phyloP scores from a whole-genome alignment of 1,139 yeast species.

The Kodamaea sp. region DNA sequence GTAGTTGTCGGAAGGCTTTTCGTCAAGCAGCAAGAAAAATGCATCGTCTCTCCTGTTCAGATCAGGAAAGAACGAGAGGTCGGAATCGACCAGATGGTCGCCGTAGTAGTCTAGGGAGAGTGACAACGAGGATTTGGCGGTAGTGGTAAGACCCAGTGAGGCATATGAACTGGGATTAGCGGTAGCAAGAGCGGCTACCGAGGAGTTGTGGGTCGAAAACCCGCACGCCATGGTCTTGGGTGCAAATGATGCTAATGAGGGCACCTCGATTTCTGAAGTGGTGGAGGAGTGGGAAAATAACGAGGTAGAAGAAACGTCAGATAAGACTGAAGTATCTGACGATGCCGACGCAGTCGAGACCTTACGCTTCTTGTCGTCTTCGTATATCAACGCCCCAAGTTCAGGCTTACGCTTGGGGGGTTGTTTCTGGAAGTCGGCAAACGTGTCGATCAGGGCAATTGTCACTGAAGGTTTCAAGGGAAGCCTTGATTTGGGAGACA shows the following conservation, averaged over 20 bases:
- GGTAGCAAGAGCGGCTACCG: background rate
- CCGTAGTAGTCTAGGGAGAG: slow-evolving; percentile 1
- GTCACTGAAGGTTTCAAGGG: slow-evolving; percentile 28
- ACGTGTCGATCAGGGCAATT: slow-evolving; percentile 25
- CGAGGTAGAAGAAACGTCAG: slow-evolving; percentile 1
- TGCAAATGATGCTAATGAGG: background rate
- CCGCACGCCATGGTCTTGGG: background rate
- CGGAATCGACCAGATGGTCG: slow-evolving; percentile 2
- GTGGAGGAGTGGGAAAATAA: background rate
- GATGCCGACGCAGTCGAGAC: slow-evolving; percentile 6
- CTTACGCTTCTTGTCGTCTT: slow-evolving; percentile 7
- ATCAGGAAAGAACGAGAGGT: slow-evolving; percentile 1
- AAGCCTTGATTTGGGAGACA: slow-evolving; percentile 6
- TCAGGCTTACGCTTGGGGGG: slow-evolving; percentile 5
- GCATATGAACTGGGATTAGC: background rate
- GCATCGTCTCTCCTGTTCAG: background rate
- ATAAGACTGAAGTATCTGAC: slow-evolving; percentile 2
- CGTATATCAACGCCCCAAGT: no score
- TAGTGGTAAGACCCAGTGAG: background rate
- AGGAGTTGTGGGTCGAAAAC: background rate
- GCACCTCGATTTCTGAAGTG: background rate
- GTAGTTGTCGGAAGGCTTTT: background rate
- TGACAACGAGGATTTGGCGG: slow-evolving; percentile 5
- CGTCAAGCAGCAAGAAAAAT: background rate
- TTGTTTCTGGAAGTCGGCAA: slow-evolving; percentile 8